Evolutionary conservation across 2,329 filamentous ascomycete genomes (phyloP), one percentile per base, ranked within the genome.

Genomic region (Macrophomina tecta): DNA sequence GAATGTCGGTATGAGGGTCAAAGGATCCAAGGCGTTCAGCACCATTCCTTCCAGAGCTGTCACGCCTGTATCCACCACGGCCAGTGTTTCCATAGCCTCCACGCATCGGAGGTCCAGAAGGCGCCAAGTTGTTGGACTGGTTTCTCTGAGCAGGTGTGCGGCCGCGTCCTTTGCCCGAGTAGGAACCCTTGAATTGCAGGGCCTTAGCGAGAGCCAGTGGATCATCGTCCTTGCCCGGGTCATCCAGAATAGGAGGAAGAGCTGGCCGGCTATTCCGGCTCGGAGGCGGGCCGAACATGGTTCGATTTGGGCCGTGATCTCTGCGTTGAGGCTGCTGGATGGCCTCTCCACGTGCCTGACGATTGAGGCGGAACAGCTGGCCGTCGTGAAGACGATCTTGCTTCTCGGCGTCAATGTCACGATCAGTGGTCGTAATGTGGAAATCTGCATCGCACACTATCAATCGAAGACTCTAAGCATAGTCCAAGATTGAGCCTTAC

Each of bases 291-390:
- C 55, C 55, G 28, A 60, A 56, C 34, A 16, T 42, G 40, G 9
- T 7, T 14, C 55, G 18, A 18, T 32, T 45, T 11, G 18, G 28
- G 2, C 12, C 38, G 18, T 30, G 23, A 3, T 45, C 18, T 6
- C 9, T 16, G 23, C 55, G 62, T 12, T n/a, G 8, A 48, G 52
- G 51, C 2, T 30, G 52, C 7, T 32, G 32, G 5, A 38, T 28
- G 45, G 30, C 18, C 18, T 60, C 42, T 40, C 53, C 55, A 32
- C 53, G 45, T n/a, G 64, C 64, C 45, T 42, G n/a, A 14, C 64
- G 64, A 32, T 66, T 66, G 34, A 63, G 56, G 32, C 65, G 65
- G 32, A 53, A 49, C 36, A 67, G 38, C 18, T 67, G 65, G 9
- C 65, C 65, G 28, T 48, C 65, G 18, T 62, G 56, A n/a, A 67